Base-by-base conservation (phyloP, 2,329 filamentous ascomycete genomes). In the Endoconidiophora laricicola region DNA sequence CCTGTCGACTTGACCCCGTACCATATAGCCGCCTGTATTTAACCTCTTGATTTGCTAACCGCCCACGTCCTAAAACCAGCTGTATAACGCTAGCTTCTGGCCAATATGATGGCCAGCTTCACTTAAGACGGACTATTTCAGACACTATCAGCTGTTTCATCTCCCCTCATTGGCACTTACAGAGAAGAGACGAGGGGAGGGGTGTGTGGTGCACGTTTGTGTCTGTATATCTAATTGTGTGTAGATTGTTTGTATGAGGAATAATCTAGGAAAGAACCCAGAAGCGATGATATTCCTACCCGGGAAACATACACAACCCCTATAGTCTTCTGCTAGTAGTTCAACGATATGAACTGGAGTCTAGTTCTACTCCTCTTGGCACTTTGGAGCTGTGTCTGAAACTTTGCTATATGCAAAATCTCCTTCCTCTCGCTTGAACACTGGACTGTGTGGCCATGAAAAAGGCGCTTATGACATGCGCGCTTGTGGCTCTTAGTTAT, bases 101-200 rank as follows among this genome's bases (percentile, higher is more conserved):
- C 47, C 47, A 49, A 49, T 49, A 49, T 49, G 47, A 49, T 38
- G 39, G 24, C 39, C 46, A 42, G 39, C 29, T 23, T 22, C 14
- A 18, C 39, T 44, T 23, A 33, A 33, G 29, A 33, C 29, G 12
- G 9, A 36, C 42, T 33, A 18, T 46, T 46, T 45, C 42, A 37
- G 44, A 52, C 40, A 33, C 44, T 43, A 10, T 3, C 22, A 22
- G 26, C 29, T 7, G 47, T 49, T 49, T 49, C 47, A 49, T 44
- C 39, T 49, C 29, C 29, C 29, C 29, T 33, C 29, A 33, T 33
- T 33, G 29, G 29, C 29, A 33, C 29, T 33, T 33, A 12, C 9
- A 33, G 29, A 33, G 29, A 33, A 7, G 29, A 33, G 29, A 3
- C 16, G 26, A 29, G 26, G 26, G 29, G 7, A 33, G 9, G 29